Evolutionary conservation across 805 yeast species (phyloP).

Genomic region (Schizosaccharomyces octosporus): DNA sequence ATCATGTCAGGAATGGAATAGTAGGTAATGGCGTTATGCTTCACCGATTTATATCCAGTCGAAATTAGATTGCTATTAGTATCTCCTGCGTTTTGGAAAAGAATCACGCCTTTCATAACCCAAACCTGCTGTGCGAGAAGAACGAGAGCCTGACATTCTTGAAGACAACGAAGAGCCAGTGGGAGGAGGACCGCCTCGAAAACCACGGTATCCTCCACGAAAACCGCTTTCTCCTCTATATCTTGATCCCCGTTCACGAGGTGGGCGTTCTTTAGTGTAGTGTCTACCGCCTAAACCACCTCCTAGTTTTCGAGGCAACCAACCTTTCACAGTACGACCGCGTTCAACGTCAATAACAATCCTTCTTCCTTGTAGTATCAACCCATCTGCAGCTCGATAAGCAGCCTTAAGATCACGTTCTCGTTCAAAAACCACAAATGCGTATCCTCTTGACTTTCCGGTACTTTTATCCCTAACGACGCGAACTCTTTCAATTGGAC

Average conservation of each 20-base stretch:
- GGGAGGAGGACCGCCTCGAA: neutral
- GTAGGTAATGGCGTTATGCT: neutral
- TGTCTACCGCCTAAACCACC: conserved; percentile 86
- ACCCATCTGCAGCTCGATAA: conserved; percentile 30
- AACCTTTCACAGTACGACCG: conserved; percentile 15
- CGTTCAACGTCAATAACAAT: conserved; percentile 21
- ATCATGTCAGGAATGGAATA: neutral
- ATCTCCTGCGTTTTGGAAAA: neutral
- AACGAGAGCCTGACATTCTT: neutral
- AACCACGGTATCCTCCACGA: conserved; percentile 4
- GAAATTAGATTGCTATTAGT: neutral
- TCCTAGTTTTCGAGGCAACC: conserved; percentile 31
- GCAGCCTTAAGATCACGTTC: conserved; percentile 40
- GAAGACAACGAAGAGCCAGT: neutral
- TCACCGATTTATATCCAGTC: neutral
- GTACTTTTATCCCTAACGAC: conserved; percentile 29
- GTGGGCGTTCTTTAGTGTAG: conserved; percentile 18
- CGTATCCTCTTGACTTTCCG: conserved; percentile 56
- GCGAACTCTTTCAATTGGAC: conserved; percentile 39
- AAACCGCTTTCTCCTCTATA: conserved; percentile 3
- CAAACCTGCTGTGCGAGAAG: neutral
- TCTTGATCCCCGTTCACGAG: neutral
- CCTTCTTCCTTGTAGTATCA: conserved; percentile 26
- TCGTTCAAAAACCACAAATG: conserved; percentile 44
- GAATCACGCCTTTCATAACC: neutral